Base-by-base conservation (phyloP, 192 early-diverging fungal species). In the Geosiphon pyriformis region DNA sequence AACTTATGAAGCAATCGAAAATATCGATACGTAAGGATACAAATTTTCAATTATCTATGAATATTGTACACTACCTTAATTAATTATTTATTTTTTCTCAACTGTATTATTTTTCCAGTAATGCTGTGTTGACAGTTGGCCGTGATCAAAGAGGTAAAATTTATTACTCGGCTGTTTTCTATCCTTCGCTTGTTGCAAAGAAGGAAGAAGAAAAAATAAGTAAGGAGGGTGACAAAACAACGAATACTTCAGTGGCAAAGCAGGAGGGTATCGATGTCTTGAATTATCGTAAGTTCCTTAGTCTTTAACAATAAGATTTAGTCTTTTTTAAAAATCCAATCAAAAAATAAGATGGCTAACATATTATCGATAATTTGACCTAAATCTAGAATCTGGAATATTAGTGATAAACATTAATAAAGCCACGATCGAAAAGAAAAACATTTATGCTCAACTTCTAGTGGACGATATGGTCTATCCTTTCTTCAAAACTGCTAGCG, bases 11-110 rank as follows among this genome's bases (percentile, higher is more conserved):
- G 42, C 74, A 20, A 32, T 26, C 31, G 72, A 46, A 0, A 47
- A 26, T 15, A 60, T 77, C 48, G 68, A 73, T 27, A 54, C 31
- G 73, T 77, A 69, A 42, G 65, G 47, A 6, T 57, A 25, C n/a
- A n/a, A n/a, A n/a, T n/a, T n/a, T n/a, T n/a, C 27, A 11, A 10
- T 46, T 25, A 46, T 37, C n/a, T 42, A 6, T 22, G 35, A 31
- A 8, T 56, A 10, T 12, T 46, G 0, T 1, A n/a, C 22, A 25
- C 32, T 37, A 67, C 33, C 46, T 59, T 18, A 53, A 7, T 47
- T 30, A 20, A 46, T 20, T 51, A 0, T 31, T 34, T 31, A 49
- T n/a, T n/a, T n/a, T n/a, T n/a, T n/a, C n/a, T n/a, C n/a, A n/a
- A n/a, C n/a, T n/a, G n/a, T n/a, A n/a, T 20, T 7, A 32, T 31